Percentiles rank a stretch among this genome's conserved stretches.
These are phyloP conservation scores for Atkinsonella hypoxylon DNA, from an alignment of 2,329 filamentous ascomycete species.

Conservation along the genomic window DNA sequence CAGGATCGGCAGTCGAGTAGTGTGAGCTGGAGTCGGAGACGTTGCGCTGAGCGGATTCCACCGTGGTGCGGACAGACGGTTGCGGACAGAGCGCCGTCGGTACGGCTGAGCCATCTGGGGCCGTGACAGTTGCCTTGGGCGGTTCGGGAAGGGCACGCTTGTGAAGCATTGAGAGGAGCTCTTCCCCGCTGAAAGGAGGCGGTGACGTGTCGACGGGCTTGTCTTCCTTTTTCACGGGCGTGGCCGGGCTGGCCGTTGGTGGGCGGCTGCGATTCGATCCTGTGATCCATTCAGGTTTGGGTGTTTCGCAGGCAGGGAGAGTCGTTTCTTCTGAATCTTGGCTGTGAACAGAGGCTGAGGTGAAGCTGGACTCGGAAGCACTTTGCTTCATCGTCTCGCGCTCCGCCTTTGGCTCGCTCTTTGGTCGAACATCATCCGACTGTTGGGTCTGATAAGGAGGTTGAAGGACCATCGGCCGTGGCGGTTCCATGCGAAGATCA, in stretches of 20 bases:
- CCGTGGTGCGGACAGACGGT: constrained; percentile 9
- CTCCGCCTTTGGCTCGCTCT: constrained; percentile 2
- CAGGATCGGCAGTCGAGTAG: constrained; percentile 10
- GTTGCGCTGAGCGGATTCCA: constrained; percentile 11
- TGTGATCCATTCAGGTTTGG: constrained; percentile 4
- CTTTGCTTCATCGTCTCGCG: constrained; percentile 2
- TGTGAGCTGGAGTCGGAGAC: constrained; percentile 16
- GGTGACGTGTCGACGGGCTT: constrained; percentile 13
- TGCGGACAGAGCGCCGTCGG: constrained; percentile 18
- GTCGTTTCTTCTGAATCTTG: constrained; percentile 11
- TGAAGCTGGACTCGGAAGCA: constrained; percentile 14
- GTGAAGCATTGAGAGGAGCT: constrained; percentile 20
- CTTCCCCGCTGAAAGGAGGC: constrained; percentile 21
- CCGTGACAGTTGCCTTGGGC: constrained; percentile 17
- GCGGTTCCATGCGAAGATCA: neutral
- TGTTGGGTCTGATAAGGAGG: constrained; percentile 2
- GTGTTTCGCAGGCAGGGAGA: constrained; percentile 8
- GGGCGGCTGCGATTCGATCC: constrained; percentile 5
- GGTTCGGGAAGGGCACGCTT: constrained; percentile 18
- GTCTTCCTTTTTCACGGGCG: neutral
- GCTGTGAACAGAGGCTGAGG: constrained; percentile 15
- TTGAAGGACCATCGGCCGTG: constrained; percentile 3
- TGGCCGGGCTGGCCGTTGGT: constrained; percentile 6
- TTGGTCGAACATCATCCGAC: constrained; percentile 10
- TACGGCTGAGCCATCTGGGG: constrained; percentile 16